These are phyloP conservation scores for Acorus gramineus DNA, from an alignment of 106 monocot genomes.

Conservation along the genomic window DNA sequence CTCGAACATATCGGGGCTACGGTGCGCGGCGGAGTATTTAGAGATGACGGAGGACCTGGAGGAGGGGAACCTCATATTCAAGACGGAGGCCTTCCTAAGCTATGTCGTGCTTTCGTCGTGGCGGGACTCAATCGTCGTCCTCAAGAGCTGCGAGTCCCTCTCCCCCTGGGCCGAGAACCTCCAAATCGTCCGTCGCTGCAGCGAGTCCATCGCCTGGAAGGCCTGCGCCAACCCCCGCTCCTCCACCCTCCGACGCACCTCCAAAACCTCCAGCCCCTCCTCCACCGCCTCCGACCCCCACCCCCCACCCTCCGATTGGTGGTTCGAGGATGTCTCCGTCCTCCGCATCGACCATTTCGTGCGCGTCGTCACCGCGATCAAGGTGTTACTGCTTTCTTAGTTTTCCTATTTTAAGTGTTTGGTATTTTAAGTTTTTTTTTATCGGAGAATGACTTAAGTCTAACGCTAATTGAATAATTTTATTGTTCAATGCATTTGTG, in stretches of 20 bases:
- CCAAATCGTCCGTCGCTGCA: constrained; percentile 82
- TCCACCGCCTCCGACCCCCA: constrained; percentile 37
- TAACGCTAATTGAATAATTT: too few species aligned
- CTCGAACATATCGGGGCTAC: constrained; percentile 70
- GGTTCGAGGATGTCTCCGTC: constrained; percentile 83
- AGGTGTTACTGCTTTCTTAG: constrained; percentile 1
- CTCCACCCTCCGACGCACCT: constrained; percentile 47
- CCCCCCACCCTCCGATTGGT: constrained; percentile 64
- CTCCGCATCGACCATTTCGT: constrained; percentile 87
- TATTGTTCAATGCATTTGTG: too few species aligned
- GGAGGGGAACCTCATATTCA: constrained; percentile 92
- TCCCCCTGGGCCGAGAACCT: constrained; percentile 97
- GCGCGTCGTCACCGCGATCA: constrained; percentile 69
- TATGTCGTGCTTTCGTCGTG: constrained; percentile 88
- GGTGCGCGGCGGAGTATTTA: constrained; percentile 81
- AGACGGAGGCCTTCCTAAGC: constrained; percentile 91
- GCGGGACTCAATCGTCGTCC: constrained; percentile 78
- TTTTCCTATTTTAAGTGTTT: too few species aligned
- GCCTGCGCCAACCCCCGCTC: constrained; percentile 85
- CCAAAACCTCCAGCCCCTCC: constrained; percentile 25
- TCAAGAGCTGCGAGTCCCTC: constrained; percentile 75
- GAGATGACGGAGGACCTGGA: constrained; percentile 97
- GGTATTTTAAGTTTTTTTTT: too few species aligned
- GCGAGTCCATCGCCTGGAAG: constrained; percentile 95
- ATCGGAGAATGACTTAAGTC: too few species aligned